A percentile compares a stretch with the other conserved stretches of the same genome.
phyloP scores from a whole-genome alignment of 2,329 filamentous ascomycete species.

The Mycosphaerella arachidis region DNA sequence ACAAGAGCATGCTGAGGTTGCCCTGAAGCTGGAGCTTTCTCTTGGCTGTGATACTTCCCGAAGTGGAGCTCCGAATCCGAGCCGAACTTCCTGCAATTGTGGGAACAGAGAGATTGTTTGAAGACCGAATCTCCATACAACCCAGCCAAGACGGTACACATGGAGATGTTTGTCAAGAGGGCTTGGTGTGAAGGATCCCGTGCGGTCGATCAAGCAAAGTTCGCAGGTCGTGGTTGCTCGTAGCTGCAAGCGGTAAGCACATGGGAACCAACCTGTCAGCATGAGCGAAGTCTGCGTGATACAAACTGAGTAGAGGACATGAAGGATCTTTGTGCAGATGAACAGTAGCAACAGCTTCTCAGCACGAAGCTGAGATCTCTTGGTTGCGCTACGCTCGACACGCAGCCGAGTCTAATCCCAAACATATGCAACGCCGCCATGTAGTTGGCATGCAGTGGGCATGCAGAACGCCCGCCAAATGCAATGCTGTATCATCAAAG shows the following conservation, averaged over 20 bases:
- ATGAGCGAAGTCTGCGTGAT: not conserved
- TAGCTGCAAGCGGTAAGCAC: not conserved
- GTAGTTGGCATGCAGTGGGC: not conserved
- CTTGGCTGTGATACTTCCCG: not conserved
- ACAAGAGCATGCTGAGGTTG: not conserved
- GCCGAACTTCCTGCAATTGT: too few relatives aligned
- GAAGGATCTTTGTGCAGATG: not conserved
- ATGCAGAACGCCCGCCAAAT: slow-evolving; percentile 3
- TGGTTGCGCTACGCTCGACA: not conserved
- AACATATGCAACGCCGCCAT: not conserved
- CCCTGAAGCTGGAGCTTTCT: not conserved
- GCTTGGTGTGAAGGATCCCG: not conserved
- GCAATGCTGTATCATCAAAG: not conserved
- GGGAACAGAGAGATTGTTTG: too few relatives aligned
- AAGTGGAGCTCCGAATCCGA: not conserved
- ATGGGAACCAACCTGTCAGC: not conserved
- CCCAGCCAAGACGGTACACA: not conserved
- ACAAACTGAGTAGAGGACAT: not conserved
- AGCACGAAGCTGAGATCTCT: not conserved
- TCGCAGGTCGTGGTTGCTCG: not conserved
- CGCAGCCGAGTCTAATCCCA: not conserved
- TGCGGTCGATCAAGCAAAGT: not conserved
- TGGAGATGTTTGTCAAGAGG: not conserved
- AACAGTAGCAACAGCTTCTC: not conserved
- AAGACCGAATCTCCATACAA: not conserved